Conservation (phyloP, 768 basidiomycete species). For the Exsudoporus frostii region DNA sequence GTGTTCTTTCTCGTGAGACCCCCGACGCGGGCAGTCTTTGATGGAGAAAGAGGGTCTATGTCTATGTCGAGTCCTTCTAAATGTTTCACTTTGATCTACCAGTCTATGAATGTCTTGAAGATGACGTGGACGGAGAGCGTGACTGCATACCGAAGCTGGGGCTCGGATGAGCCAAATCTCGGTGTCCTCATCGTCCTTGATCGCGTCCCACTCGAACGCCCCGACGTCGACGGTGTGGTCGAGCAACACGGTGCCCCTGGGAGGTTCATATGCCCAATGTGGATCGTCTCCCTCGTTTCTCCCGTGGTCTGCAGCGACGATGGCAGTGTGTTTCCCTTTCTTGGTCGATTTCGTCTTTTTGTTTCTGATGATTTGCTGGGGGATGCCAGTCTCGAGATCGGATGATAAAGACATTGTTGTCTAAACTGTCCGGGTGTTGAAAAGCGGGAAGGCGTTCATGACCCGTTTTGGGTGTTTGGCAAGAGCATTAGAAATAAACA, state of each 20-base stretch:
- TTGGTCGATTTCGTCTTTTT: conserved; percentile 10
- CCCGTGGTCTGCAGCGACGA: conserved; percentile 24
- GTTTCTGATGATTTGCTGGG: conserved; percentile 4
- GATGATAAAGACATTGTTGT: conserved; percentile 23
- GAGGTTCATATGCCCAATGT: conserved; percentile 61
- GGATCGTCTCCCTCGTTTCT: conserved; percentile 55
- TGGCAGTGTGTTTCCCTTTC: conserved; percentile 5
- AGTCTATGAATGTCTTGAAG: neutral
- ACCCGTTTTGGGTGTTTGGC: conserved; percentile 27
- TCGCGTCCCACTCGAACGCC: conserved; percentile 66
- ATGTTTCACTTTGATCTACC: conserved; percentile 64
- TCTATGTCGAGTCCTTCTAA: conserved; percentile 52
- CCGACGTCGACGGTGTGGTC: conserved; percentile 42
- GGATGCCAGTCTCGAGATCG: conserved; percentile 12
- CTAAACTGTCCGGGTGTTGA: neutral
- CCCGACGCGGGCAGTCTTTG: conserved; percentile 44
- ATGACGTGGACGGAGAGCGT: neutral
- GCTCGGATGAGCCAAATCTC: conserved; percentile 73
- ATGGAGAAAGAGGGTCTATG: conserved; percentile 43
- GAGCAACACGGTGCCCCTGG: conserved; percentile 47
- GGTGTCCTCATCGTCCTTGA: conserved; percentile 52
- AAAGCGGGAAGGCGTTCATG: neutral
- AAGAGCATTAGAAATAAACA: conserved; percentile 27
- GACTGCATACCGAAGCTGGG: conserved; percentile 58
- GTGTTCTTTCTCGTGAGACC: conserved; percentile 50